Evolutionary conservation across 2,329 filamentous ascomycete genomes (phyloP).

Genomic region (Xylaria hypoxylon): DNA sequence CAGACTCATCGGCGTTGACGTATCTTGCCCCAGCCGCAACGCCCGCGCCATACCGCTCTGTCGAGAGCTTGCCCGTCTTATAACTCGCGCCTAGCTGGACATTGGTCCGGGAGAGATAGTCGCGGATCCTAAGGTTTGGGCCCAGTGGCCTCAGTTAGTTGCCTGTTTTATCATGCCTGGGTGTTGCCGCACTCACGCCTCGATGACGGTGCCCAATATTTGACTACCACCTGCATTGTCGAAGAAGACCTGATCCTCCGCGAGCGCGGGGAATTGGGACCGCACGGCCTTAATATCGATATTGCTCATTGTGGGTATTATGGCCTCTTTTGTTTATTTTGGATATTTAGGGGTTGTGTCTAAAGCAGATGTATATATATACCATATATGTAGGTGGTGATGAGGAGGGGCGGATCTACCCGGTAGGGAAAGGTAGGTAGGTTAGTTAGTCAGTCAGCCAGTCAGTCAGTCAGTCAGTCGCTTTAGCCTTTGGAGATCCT

Average conservation of each 20-base stretch:
- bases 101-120: conserved; percentile 75
- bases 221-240: conserved; percentile 86
- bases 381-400: conserved; percentile 5
- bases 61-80: conserved; percentile 68
- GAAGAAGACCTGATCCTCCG: conserved; percentile 75
- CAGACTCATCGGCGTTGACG: conserved; percentile 73
- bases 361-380: neutral
- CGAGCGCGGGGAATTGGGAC: conserved; percentile 74
- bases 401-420: conserved; percentile 26
- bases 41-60: conserved; percentile 68
- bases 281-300: conserved; percentile 69
- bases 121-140: conserved; percentile 62
- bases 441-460: too few relatives aligned
- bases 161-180: neutral
- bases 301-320: conserved; percentile 41
- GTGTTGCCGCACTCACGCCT: conserved; percentile 63
- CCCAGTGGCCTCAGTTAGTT: neutral
- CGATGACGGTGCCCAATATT: conserved; percentile 72
- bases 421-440: neutral
- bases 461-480: conserved; percentile 1
- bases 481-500: conserved; percentile 2
- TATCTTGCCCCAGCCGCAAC: conserved; percentile 75
- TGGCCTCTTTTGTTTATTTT: neutral
- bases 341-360: neutral
- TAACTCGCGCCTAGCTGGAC: conserved; percentile 83